Base-by-base conservation (phyloP, 495 filamentous ascomycete genomes). In the Pyrenopolyporus hunteri region DNA sequence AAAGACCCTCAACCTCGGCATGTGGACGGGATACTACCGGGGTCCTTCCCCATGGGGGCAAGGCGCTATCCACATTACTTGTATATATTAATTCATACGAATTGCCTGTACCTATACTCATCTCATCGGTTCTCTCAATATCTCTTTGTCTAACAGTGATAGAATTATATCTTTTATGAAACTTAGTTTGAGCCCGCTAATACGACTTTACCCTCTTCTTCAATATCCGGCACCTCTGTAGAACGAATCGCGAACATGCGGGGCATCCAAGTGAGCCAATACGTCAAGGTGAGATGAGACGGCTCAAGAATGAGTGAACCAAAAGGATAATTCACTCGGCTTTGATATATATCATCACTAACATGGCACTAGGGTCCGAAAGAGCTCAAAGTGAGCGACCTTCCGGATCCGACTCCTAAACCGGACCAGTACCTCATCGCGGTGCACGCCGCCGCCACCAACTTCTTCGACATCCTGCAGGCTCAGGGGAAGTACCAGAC, bases 381-480 rank as follows among this genome's bases (percentile, higher is more conserved):
- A 29, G 89, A 94, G 66, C 92, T 98, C 73, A 81, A 76, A 61
- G 86, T 96, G 49, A 83, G 83, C 11, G 78, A 81, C 39, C 83
- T 96, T 17, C 86, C 92, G 32, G 86, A 88, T 29, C 93, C 91
- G 5, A 76, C 72, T 14, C 90, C 92, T 0, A 73, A 74, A 2
- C 63, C 83, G 35, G 80, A 87, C 69, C 84, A 96, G 78, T 98
- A 97, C 75, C 83, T 95, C 57, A 88, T 98, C 73, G 83, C 86
- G 71, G 88, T 98, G 70, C 90, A 93, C 75, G 93, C 93, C 39
- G 81, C 87, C 7, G 93, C 90, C 20, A 88, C 90, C 63, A 97
- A 97, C 76, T 98, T 97, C 85, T 97, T 96, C 79, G 93, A 97
- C 71, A 86, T 93, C 52, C 82, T 96, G 48, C 92, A 96, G 66